Evolutionary conservation across 495 filamentous ascomycete genomes (phyloP).

Genomic region (Corynascus novoguineensis): DNA sequence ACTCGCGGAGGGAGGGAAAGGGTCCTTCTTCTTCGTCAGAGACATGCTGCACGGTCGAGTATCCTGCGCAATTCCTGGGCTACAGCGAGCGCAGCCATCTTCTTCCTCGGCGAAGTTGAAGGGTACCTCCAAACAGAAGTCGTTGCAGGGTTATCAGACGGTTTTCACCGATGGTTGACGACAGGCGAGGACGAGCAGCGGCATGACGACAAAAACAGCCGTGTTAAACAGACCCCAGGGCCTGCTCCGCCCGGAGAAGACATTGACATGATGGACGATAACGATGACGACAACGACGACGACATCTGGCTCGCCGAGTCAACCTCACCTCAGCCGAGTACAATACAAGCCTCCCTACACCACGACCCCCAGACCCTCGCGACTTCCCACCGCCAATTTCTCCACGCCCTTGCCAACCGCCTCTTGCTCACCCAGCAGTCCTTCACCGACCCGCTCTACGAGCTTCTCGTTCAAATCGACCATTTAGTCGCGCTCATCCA

Average conservation of each 20-base stretch:
- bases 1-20: constrained; percentile 51
- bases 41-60: constrained; percentile 52
- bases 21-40: constrained; percentile 51
- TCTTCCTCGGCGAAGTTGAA: constrained; percentile 79
- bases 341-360: constrained; percentile 21
- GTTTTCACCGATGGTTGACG: constrained; percentile 48
- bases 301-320: constrained; percentile 23
- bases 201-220: constrained; percentile 15
- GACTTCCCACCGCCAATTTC: constrained; percentile 68
- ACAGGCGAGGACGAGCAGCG: constrained; percentile 28
- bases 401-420: constrained; percentile 57
- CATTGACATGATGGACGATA: not conserved
- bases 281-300: constrained; percentile 16
- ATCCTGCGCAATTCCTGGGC: constrained; percentile 81
- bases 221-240: not conserved
- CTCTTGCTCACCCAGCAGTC: constrained; percentile 64
- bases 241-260: not conserved
- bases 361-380: constrained; percentile 80
- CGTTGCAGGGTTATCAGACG: constrained; percentile 69
- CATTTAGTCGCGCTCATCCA: constrained; percentile 68
- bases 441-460: constrained; percentile 67
- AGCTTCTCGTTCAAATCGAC: constrained; percentile 66
- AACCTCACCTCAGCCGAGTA: not conserved
- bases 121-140: constrained; percentile 88
- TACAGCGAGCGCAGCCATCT: constrained; percentile 72